Percentiles rank a stretch among this genome's conserved stretches.
These are phyloP conservation scores for Ascoidea rubescens DNA, from an alignment of 805 yeast species.

Conservation along the genomic window DNA sequence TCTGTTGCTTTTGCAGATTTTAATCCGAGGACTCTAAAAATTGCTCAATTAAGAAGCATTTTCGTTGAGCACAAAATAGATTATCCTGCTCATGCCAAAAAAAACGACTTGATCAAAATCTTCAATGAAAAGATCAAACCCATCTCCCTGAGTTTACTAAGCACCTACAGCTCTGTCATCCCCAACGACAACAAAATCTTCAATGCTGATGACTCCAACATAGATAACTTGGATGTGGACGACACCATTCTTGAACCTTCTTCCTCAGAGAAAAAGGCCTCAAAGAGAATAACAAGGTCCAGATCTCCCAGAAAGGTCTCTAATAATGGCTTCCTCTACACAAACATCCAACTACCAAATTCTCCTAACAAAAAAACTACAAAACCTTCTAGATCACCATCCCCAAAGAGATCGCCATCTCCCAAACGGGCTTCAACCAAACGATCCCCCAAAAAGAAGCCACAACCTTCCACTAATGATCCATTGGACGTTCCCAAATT, in stretches of 20 bases:
- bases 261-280: neutral
- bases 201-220: conserved; percentile 20
- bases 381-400: neutral
- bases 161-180: conserved; percentile 11
- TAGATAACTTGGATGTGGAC: conserved; percentile 24
- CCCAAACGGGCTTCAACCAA: too few relatives aligned
- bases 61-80: conserved; percentile 48
- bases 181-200: conserved; percentile 7
- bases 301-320: neutral
- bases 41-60: conserved; percentile 57
- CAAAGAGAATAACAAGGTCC: neutral
- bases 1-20: conserved; percentile 28
- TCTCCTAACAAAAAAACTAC: neutral
- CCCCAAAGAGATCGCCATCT: neutral
- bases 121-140: conserved; percentile 43
- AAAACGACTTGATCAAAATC: conserved; percentile 46
- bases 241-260: neutral
- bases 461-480: neutral
- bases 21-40: conserved; percentile 50
- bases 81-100: conserved; percentile 52
- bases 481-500: neutral
- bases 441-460: neutral
- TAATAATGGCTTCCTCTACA: neutral
- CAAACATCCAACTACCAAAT: neutral
- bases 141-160: conserved; percentile 26